Evolutionary conservation across 345 rosid genomes (phyloP).

Genomic region (Odontarrhena argentea): DNA sequence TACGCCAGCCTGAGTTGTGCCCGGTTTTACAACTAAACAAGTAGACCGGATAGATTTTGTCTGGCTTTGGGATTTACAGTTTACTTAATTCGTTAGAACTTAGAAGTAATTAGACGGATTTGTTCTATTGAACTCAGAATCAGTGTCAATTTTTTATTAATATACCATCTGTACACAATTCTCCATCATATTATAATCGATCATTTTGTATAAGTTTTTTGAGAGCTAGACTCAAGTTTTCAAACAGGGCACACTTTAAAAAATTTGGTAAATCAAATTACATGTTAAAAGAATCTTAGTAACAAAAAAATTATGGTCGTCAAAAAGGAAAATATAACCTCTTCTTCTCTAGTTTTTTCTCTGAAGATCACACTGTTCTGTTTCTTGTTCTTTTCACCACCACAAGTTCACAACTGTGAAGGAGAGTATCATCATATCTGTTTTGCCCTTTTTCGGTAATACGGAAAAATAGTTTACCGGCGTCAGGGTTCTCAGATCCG

Average conservation of each 20-base stretch:
- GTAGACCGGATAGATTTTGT: constrained; percentile 6
- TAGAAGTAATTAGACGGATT: background rate
- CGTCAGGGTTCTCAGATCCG: constrained; percentile 21
- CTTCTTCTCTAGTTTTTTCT: background rate
- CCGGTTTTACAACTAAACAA: constrained; percentile 28
- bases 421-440: no score
- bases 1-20: constrained; percentile 64
- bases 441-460: background rate
- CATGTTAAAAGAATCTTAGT: background rate
- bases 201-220: no score
- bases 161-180: background rate
- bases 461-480: background rate
- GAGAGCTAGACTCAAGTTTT: background rate
- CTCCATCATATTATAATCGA: background rate
- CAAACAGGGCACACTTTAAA: background rate
- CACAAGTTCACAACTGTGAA: no score
- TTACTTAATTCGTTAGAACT: background rate
- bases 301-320: background rate
- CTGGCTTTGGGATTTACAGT: background rate
- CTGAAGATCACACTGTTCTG: background rate
- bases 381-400: background rate
- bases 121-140: background rate
- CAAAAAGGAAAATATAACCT: background rate
- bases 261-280: background rate
- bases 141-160: background rate